phyloP scores from a whole-genome alignment of 345 rosid species.

The Raphanus sativus region DNA sequence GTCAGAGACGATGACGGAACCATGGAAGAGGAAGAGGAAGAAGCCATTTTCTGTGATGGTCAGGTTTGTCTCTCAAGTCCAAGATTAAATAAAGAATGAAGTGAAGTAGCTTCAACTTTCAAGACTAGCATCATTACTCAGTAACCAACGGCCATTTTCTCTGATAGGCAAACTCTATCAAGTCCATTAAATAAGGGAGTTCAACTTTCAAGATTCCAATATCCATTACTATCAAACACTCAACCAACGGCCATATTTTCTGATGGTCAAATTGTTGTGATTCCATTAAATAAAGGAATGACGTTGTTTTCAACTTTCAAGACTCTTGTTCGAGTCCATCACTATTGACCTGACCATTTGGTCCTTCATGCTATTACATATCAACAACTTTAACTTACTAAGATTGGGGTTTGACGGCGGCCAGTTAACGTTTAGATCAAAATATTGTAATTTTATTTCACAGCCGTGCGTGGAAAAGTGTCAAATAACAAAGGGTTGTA shows the following conservation, averaged over 20 bases:
- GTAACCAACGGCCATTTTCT: not conserved
- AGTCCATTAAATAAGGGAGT: not conserved
- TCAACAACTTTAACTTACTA: not conserved
- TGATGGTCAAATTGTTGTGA: not conserved
- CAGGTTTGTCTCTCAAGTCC: not conserved
- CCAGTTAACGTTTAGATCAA: no score
- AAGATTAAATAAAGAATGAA: not conserved
- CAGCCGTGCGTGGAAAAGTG: no score
- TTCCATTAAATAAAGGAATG: not conserved
- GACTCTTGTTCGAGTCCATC: not conserved
- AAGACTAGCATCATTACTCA: not conserved
- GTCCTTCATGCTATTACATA: not conserved
- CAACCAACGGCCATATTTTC: not conserved
- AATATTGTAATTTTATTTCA: no score
- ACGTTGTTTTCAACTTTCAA: not conserved
- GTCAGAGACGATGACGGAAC: no score
- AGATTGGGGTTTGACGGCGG: not conserved
- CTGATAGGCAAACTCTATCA: not conserved
- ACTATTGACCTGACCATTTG: not conserved
- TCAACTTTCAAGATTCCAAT: not conserved
- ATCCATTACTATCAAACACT: not conserved
- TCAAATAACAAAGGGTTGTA: no score
- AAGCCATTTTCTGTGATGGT: not conserved
- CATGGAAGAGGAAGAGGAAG: not conserved
- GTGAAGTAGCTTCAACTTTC: not conserved